Base-by-base conservation (phyloP, 108 stramenopile genomes). In the Cyclostephanos invisitatus region DNA sequence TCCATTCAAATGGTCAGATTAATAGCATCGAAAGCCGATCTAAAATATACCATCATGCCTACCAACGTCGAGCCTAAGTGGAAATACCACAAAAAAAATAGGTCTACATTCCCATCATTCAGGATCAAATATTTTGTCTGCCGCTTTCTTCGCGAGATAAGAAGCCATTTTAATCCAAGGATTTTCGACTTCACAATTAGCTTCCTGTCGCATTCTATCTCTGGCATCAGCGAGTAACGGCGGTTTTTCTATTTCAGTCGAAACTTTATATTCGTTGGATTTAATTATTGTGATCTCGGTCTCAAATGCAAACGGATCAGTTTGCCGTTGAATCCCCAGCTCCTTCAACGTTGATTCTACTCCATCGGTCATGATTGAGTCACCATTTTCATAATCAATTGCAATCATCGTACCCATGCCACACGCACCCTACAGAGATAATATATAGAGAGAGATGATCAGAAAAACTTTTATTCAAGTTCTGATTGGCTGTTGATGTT, bases 331-430 rank as follows among this genome's bases (percentile, higher is more conserved):
- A 32, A 72, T 55, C 49, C 70, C 65, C 20, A 79, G 14, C 38
- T 79, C 71, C 58, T 28, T 5, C 46, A 67, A 40, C 14, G 81
- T 81, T 44, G 73, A 78, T 14, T 82, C 68, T 15, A 85, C 35
- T 15, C 81, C 81, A 61, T 74, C 71, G 27, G 79, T 75, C 70
- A 85, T 75, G 27, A 72, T 74, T n/a, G 67, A 63, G 42, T 68
- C 72, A 10, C 84, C 84, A 62, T 83, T 79, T 64, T 85, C 82
- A 55, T 70, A 85, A 64, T 85, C 84, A 59, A 85, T 85, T 35
- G 84, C 81, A 54, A 85, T 68, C 84, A 85, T 85, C 18, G 84
- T 82, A n/a, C 82, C 84, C 74, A 79, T 79, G 24, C 84, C 84
- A 57, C 84, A 85, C 8, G 82, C 84, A 15, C 84, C 84, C 56